Evolutionary conservation across 768 basidiomycete species (phyloP).

Genomic region (Leccinum ochraceum): DNA sequence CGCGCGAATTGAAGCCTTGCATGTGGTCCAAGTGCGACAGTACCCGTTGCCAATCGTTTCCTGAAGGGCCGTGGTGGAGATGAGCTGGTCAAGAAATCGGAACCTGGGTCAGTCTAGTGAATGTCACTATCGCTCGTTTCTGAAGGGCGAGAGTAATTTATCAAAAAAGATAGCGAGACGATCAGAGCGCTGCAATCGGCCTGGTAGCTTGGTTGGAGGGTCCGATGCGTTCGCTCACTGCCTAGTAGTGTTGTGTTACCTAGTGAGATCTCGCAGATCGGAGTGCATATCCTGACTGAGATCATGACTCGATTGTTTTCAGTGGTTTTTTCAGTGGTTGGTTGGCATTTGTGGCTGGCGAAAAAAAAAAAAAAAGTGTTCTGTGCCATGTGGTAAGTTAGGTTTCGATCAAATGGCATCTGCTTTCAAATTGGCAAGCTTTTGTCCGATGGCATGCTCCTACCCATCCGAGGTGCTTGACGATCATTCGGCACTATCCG

Average conservation of each 20-base stretch:
- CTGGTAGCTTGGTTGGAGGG: conserved; percentile 1
- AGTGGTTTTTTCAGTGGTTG: no score
- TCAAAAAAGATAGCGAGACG: conserved; percentile 8
- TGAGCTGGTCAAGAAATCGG: conserved; percentile 2
- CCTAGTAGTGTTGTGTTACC: neutral
- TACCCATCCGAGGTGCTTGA: no score
- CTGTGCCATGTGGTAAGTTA: no score
- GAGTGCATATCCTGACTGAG: no score
- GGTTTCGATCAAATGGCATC: no score
- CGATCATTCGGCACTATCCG: no score
- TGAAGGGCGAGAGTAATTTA: neutral
- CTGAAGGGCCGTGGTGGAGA: neutral
- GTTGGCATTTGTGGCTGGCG: no score
- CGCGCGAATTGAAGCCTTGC: neutral
- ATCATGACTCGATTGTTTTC: no score
- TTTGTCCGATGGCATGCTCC: no score
- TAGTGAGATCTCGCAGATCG: no score
- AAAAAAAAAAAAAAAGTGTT: no score
- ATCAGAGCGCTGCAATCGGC: neutral
- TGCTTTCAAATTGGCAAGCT: no score
- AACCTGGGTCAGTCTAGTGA: conserved; percentile 1
- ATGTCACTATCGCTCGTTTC: neutral
- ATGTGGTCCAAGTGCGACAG: neutral
- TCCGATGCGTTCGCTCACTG: conserved; percentile 16
- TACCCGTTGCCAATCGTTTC: neutral